These are phyloP conservation scores for Chaetoceros muelleri DNA, from an alignment of 108 stramenopile species.

Conservation along the genomic window DNA sequence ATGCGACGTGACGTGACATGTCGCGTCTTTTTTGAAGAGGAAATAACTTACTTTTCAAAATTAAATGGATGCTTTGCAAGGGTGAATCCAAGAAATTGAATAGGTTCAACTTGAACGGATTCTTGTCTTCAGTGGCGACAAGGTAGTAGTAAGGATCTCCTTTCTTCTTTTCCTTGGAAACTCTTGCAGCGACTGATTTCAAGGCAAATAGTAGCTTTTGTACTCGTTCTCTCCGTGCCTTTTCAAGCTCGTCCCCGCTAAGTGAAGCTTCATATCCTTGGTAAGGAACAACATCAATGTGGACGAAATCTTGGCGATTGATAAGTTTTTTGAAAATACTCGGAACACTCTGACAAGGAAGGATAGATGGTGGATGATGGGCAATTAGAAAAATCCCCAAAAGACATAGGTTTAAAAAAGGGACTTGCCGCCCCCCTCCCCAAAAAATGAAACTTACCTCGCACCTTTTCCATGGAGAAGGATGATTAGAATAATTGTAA, in stretches of 20 bases:
- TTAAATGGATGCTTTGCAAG: slow-evolving; percentile 12
- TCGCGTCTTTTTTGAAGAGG: too few relatives aligned
- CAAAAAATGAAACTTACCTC: slow-evolving; percentile 6
- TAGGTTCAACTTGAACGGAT: slow-evolving; percentile 11
- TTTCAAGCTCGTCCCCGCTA: background rate
- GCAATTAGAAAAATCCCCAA: too few relatives aligned
- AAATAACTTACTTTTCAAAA: slow-evolving; percentile 12
- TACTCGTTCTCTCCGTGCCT: background rate
- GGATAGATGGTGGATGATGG: too few relatives aligned
- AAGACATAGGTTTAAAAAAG: too few relatives aligned
- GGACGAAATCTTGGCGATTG: too few relatives aligned
- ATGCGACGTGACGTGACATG: too few relatives aligned
- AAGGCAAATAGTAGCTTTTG: background rate
- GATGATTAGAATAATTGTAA: slow-evolving; percentile 18
- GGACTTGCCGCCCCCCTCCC: too few relatives aligned
- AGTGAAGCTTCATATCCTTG: background rate
- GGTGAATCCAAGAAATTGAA: slow-evolving; percentile 6
- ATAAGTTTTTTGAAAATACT: too few relatives aligned
- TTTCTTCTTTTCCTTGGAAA: background rate
- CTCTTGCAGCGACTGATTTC: background rate
- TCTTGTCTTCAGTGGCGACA: slow-evolving; percentile 21
- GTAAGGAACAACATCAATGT: background rate
- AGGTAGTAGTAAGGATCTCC: background rate
- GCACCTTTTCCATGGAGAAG: slow-evolving; percentile 33
- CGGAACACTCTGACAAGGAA: too few relatives aligned